These are phyloP conservation scores for Phlegmacium glaucopus DNA, from an alignment of 768 basidiomycete genomes.

Conservation along the genomic window DNA sequence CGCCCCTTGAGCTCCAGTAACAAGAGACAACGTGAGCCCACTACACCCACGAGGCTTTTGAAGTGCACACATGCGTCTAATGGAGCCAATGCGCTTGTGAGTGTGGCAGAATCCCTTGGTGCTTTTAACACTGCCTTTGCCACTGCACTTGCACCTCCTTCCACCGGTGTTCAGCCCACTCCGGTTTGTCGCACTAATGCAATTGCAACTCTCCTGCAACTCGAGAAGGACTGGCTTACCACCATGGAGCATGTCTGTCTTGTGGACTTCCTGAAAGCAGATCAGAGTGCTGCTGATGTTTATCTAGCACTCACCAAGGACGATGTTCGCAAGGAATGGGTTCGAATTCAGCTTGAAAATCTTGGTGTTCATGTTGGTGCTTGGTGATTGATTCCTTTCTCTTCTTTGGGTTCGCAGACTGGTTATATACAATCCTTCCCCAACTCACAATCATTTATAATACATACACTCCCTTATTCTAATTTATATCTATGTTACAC, in stretches of 20 bases:
- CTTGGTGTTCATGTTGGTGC: neutral
- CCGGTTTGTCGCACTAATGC: neutral
- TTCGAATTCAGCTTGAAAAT: constrained; percentile 8
- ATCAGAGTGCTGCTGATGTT: neutral
- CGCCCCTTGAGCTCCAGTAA: too few relatives aligned
- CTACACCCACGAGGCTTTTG: neutral
- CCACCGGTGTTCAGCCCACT: neutral
- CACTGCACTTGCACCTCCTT: neutral
- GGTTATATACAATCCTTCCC: too few relatives aligned
- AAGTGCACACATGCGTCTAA: neutral
- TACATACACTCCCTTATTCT: neutral
- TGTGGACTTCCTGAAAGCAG: neutral
- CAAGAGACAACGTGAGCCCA: too few relatives aligned
- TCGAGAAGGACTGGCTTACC: neutral
- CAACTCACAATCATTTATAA: neutral
- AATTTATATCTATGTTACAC: neutral
- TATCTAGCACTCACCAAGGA: constrained; percentile 2
- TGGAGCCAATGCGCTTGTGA: neutral
- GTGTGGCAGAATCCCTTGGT: neutral
- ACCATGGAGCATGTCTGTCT: neutral
- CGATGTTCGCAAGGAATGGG: constrained; percentile 1
- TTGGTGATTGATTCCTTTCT: neutral
- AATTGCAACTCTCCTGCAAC: neutral
- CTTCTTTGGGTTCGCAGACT: neutral
- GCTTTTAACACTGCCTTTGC: neutral